These are phyloP conservation scores for Tagetes erecta DNA, from an alignment of 129 eudicot species.

Conservation along the genomic window DNA sequence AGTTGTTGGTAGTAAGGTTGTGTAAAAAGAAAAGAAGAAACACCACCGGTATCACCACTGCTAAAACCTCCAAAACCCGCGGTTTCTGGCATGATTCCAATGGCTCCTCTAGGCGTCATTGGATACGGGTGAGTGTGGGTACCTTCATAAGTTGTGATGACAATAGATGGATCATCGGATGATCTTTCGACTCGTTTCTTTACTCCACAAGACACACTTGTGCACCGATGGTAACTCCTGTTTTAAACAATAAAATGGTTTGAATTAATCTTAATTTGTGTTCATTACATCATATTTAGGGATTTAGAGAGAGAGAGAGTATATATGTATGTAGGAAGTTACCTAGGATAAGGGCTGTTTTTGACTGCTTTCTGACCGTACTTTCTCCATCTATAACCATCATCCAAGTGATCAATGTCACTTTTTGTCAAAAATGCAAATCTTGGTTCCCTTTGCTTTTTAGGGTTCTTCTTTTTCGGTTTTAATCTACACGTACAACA, in stretches of 20 bases:
- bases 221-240: constrained; percentile 98
- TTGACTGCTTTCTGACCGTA: constrained; percentile 99
- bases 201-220: constrained; percentile 87
- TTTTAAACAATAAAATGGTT: neutral
- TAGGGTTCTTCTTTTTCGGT: constrained; percentile 76
- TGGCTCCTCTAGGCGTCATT: constrained; percentile 66
- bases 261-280: no score
- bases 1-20: constrained; percentile 40
- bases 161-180: constrained; percentile 69
- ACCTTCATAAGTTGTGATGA: constrained; percentile 93
- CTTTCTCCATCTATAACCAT: constrained; percentile 97
- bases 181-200: constrained; percentile 94
- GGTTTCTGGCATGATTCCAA: constrained; percentile 51
- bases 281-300: neutral
- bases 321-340: neutral
- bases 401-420: constrained; percentile 95
- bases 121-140: constrained; percentile 86
- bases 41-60: constrained; percentile 28
- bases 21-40: constrained; percentile 41
- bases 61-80: constrained; percentile 33
- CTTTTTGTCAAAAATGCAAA: constrained; percentile 98
- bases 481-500: constrained; percentile 42
- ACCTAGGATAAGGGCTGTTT: constrained; percentile 99
- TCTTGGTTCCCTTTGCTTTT: constrained; percentile 82
- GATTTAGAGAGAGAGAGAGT: constrained; percentile 23